phyloP scores from a whole-genome alignment of 139 green algal species.

The Trebouxia sp. region DNA sequence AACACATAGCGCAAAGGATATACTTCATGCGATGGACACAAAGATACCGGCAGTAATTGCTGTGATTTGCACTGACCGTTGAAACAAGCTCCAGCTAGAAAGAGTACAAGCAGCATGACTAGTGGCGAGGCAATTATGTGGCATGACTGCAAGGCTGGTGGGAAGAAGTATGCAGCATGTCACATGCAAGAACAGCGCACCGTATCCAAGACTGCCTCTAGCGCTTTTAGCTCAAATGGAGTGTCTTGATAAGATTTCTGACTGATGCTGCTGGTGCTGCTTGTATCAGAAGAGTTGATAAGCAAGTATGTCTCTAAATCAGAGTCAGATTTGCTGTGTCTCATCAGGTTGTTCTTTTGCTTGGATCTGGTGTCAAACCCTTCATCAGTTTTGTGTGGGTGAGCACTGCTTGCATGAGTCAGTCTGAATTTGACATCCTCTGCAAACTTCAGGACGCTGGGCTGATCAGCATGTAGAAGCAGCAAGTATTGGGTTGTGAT shows the following conservation, averaged over 20 bases:
- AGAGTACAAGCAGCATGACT: no score
- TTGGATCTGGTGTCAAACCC: background rate
- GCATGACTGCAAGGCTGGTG: no score
- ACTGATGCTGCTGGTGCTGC: conserved; percentile 4
- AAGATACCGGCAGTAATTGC: no score
- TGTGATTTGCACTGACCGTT: no score
- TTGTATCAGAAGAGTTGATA: background rate
- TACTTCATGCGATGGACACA: no score
- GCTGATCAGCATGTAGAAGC: conserved; percentile 42
- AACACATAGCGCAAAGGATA: no score
- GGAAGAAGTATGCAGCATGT: no score
- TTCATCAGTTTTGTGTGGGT: background rate
- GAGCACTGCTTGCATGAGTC: background rate
- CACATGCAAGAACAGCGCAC: background rate
- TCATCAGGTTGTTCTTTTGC: conserved; percentile 6
- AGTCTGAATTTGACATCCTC: conserved; percentile 16
- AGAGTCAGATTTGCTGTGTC: conserved; percentile 2
- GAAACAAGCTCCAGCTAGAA: no score
- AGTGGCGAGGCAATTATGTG: no score
- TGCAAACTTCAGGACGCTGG: conserved; percentile 25
- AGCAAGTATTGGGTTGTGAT: conserved; percentile 35
- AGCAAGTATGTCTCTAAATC: conserved; percentile 16
- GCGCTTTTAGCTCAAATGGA: conserved; percentile 18
- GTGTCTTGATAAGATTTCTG: conserved; percentile 21
- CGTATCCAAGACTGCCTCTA: conserved; percentile 6